Evolutionary conservation across 2,329 filamentous ascomycete species (phyloP), one percentile per base, ranked within the genome.

Genomic region (Fusarium chaquense): DNA sequence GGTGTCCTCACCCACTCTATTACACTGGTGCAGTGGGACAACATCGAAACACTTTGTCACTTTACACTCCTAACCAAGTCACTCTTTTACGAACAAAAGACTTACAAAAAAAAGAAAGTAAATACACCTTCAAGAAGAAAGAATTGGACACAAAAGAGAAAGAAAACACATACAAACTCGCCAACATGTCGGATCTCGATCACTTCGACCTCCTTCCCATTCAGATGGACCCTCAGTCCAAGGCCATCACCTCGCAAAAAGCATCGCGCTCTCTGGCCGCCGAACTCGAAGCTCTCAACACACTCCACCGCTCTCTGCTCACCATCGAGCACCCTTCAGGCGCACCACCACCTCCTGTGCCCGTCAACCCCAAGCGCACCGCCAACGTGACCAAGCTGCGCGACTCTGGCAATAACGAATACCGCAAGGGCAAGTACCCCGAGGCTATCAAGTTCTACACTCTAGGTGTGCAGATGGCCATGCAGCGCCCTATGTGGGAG

Each of bases 351-450:
- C 92, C 95, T 0, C 96, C 96, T 0, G 87, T 97, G 43, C 94
- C 94, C 63, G 91, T 98, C 67, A 97, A 97, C 84, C 94, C 93
- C 53, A 97, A 98, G 83, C 93, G 95, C 76, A 90, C 88, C 71
- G 93, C 93, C 36, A 90, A 94, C 78, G 92, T 99, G 81, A 89
- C 86, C 81, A 98, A 98, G 83, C 90, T 98, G 71, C 93, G 94
- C 78, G 96, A 98, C 79, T 87, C 87, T 60, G 95, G 93, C 75
- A 97, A 97, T 84, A 83, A 83, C 62, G 89, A 92, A 73, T 95
- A 93, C 85, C 91, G 93, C 80, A 94, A 95, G 81, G 87, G 87
- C 74, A 86, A 89, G 72, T 89, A 91, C 82, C 81, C 81, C 58
- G 93, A 97, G 57, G 95, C 95, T 6, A 85, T 93, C 72, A 90